Base-by-base conservation (phyloP, 2,329 filamentous ascomycete species). In the Aureobasidium sp. region DNA sequence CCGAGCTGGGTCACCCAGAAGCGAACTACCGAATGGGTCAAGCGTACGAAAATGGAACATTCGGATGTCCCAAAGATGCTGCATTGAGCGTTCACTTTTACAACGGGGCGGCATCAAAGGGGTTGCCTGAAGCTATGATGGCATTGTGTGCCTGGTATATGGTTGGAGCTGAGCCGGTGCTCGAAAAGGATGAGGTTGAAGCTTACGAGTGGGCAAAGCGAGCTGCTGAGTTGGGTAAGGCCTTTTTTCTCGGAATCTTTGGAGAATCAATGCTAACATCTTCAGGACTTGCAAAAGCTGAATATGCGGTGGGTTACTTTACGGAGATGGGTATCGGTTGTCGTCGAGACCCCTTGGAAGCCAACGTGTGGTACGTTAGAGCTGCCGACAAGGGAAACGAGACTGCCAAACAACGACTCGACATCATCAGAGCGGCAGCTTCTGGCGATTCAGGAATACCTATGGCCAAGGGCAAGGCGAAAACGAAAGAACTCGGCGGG, bases 271-370 rank as follows among this genome's bases (percentile, higher is more conserved):
- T 46, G 39, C 29, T 57, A 46, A 56, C 6, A 20, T 13, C 37
- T 12, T 2, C 66, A 90, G 88, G 85, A 55, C 83, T 76, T 60
- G 71, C 77, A 36, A 81, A 81, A 80, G 94, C 94, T n/a, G 86
- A 97, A 73, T 99, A 97, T 69, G 91, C 94, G 0, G 85, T 96
- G 26, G 94, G 92, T 48, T 97, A 97, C 76, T 99, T 99, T 73
- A 97, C 92, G 5, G 94, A 99, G 74, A 96, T 95, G 90, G 94
- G 94, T 65, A 97, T 99, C 69, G 94, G 94, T 55, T 97, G 92
- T 74, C 89, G 92, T 41, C 87, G 91, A 53, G 94, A 99, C 73
- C 87, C 93, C n/a, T 83, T 99, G 47, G 92, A 97, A 74, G 93
- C 94, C 68, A 99, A 99, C 71, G 90, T 96, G 36, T 97, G 92